Base-by-base conservation (phyloP, 2,329 filamentous ascomycete species). In the Emergomyces orientalis region DNA sequence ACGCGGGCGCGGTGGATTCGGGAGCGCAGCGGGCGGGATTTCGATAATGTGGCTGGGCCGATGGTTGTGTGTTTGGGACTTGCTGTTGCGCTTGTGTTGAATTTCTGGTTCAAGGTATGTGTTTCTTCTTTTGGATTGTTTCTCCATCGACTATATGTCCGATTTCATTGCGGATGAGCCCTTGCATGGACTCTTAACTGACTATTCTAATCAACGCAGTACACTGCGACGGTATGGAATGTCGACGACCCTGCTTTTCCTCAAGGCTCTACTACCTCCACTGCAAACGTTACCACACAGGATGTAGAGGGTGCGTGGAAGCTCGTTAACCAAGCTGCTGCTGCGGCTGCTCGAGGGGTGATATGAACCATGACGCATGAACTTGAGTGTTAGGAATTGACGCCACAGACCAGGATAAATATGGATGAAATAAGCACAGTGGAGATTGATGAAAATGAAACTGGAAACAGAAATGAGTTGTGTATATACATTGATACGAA, bases 1-100 rank as follows among this genome's bases (percentile, higher is more conserved):
- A 84, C 83, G 72, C 82, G 94, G 41, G 83, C 88, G 64, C 82
- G 80, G 61, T 86, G 97, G 82, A 99, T 99, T 71, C 75, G 88
- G 47, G 85, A 90, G 74, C 81, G 94, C 67, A 96, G 91, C 71
- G 91, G 91, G 11, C 93, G 88, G 75, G 92, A 97, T 70, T 95
- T 99, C 75, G 93, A 99, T 75, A 94, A 91, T 69, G 79, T 93
- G 71, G 76, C 90, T 64, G 94, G 94, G 0, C 94, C 94, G 0
- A 77, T 97, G 62, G 82, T 95, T 9, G 87, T 97, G 52, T 94
- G 90, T 71, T 76, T 88, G 45, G 89, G 91, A 3, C 74, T 99
- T 72, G 87, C 90, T 66, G 71, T 88, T 59, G 91, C 92, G 7
- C 76, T 99, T 71, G 81, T 91, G 64, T 73, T 96, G 69, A 99